These are phyloP conservation scores for Podospora australis DNA, from an alignment of 495 filamentous ascomycete species.

Conservation along the genomic window DNA sequence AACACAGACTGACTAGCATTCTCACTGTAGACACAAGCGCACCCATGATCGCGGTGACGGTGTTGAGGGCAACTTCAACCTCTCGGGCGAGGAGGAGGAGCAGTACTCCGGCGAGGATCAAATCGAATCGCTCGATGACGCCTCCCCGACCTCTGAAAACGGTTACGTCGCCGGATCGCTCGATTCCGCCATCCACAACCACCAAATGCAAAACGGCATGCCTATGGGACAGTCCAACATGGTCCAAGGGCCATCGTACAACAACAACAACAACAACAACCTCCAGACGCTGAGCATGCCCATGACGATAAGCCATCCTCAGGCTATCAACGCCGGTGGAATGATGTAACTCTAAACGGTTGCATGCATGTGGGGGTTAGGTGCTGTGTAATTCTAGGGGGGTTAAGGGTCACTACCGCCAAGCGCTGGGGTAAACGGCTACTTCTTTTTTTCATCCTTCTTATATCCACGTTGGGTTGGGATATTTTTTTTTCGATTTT, in stretches of 20 bases:
- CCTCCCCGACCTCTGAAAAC: conserved; percentile 57
- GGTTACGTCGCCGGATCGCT: conserved; percentile 44
- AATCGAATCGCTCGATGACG: conserved; percentile 68
- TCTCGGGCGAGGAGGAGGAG: conserved; percentile 70
- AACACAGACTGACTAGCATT: conserved; percentile 28
- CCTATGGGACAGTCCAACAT: conserved; percentile 32
- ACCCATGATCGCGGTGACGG: conserved; percentile 79
- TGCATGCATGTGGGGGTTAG: conserved; percentile 6
- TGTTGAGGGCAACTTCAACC: conserved; percentile 59
- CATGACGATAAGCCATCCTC: conserved; percentile 50
- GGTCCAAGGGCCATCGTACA: conserved; percentile 27
- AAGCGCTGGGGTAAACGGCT: no score
- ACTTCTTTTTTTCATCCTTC: no score
- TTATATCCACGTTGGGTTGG: no score
- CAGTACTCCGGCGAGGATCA: conserved; percentile 63
- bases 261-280: conserved; percentile 38
- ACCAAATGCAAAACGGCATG: conserved; percentile 26
- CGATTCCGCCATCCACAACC: conserved; percentile 31
- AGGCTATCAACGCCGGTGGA: conserved; percentile 41
- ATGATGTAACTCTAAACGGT: conserved; percentile 20
- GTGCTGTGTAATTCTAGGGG: conserved; percentile 13
- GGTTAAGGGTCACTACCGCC: no score
- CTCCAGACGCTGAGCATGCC: conserved; percentile 49
- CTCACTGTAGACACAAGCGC: conserved; percentile 69
- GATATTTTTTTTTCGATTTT: no score